A percentile compares a stretch with the other conserved stretches of the same genome.
phyloP scores from a whole-genome alignment of 192 early-diverging fungal species.

The Coemansia sp. region DNA sequence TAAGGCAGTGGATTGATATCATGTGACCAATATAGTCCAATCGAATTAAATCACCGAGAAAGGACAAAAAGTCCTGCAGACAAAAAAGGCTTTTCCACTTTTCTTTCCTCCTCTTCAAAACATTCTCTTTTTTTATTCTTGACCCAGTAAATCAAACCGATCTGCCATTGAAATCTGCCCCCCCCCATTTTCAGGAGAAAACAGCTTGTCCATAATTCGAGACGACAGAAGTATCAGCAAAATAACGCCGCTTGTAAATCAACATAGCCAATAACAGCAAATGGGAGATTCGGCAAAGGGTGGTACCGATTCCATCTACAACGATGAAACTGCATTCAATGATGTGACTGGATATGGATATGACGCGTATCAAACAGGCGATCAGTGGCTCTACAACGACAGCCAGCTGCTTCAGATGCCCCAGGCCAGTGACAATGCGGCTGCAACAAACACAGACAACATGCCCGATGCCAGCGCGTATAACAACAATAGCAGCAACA shows the following conservation, averaged over 20 bases:
- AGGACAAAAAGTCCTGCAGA: too few relatives aligned
- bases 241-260: background rate
- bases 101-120: too few relatives aligned
- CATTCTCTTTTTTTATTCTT: too few relatives aligned
- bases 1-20: too few relatives aligned
- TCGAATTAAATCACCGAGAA: too few relatives aligned
- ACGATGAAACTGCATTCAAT: slow-evolving; percentile 24
- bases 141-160: too few relatives aligned
- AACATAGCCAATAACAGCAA: slow-evolving; percentile 12
- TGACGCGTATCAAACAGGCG: slow-evolving; percentile 21
- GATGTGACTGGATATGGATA: slow-evolving; percentile 12
- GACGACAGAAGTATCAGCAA: background rate
- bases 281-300: slow-evolving; percentile 29
- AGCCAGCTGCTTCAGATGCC: slow-evolving; percentile 30
- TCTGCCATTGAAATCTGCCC: too few relatives aligned
- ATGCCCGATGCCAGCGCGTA: background rate
- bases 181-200: too few relatives aligned
- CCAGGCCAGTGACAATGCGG: slow-evolving; percentile 3
- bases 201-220: background rate
- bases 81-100: too few relatives aligned
- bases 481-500: background rate
- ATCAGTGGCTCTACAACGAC: slow-evolving; percentile 52
- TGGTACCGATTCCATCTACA: slow-evolving; percentile 37
- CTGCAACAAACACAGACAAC: slow-evolving; percentile 1
- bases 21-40: too few relatives aligned